Conservation (phyloP, 805 yeast species). For the Candida coleopterorum region DNA sequence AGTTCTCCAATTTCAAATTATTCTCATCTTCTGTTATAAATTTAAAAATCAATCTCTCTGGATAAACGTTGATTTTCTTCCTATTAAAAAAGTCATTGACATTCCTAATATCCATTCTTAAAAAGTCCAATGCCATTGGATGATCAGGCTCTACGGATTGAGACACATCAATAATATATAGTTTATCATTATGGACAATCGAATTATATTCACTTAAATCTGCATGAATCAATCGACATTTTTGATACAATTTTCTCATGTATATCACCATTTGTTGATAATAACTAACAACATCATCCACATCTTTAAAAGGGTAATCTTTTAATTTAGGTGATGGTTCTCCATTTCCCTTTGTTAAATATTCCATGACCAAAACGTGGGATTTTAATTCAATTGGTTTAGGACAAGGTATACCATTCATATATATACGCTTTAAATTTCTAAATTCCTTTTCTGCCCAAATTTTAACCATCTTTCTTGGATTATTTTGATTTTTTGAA, state of each 20-base stretch:
- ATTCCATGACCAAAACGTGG: slow-evolving; percentile 94
- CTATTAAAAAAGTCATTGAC: slow-evolving; percentile 81
- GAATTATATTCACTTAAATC: slow-evolving; percentile 94
- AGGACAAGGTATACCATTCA: slow-evolving; percentile 86
- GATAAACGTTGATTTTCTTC: slow-evolving; percentile 66
- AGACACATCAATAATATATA: slow-evolving; percentile 92
- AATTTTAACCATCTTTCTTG: slow-evolving; percentile 92
- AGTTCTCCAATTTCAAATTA: slow-evolving; percentile 28
- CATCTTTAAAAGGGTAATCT: slow-evolving; percentile 71
- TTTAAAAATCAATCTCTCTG: slow-evolving; percentile 78
- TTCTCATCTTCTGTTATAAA: slow-evolving; percentile 57
- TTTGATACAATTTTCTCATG: slow-evolving; percentile 83
- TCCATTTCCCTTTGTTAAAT: slow-evolving; percentile 70
- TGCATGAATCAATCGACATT: slow-evolving; percentile 90
- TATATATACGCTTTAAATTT: slow-evolving; percentile 76
- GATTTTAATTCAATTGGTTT: slow-evolving; percentile 84
- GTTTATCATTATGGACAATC: slow-evolving; percentile 70
- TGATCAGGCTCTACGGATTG: slow-evolving; percentile 98
- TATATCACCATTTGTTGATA: slow-evolving; percentile 78
- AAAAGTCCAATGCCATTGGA: slow-evolving; percentile 91
- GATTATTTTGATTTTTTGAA: slow-evolving; percentile 80
- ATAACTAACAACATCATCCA: slow-evolving; percentile 59
- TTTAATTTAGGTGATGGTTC: slow-evolving; percentile 87
- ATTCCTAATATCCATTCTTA: slow-evolving; percentile 96
- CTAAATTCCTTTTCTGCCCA: slow-evolving; percentile 99